These are phyloP conservation scores for Phytophthora sojae DNA, from an alignment of 352 stramenopile species.

Conservation along the genomic window DNA sequence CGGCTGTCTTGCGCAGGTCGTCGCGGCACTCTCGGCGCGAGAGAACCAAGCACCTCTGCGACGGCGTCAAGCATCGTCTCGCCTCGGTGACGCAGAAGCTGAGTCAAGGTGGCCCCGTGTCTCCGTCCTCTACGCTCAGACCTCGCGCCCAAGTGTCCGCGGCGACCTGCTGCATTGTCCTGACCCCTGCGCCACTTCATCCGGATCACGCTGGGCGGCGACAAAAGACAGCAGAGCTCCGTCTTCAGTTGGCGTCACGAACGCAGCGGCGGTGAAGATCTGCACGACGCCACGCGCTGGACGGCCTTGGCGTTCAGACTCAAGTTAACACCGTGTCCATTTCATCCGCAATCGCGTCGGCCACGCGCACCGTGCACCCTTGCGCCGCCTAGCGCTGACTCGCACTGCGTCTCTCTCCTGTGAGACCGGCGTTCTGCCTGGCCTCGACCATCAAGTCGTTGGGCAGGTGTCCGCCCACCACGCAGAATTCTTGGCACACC, in stretches of 20 bases:
- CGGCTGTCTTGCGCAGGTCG: constrained; percentile 6
- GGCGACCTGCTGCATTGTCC: neutral
- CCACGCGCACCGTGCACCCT: neutral
- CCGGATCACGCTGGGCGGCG: neutral
- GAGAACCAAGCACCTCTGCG: neutral
- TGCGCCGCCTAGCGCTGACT: neutral
- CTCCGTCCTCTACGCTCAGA: neutral
- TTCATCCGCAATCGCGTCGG: neutral
- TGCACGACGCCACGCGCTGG: neutral
- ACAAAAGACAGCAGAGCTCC: neutral
- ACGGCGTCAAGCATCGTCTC: neutral
- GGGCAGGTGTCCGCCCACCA: constrained; percentile 16
- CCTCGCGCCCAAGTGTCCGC: neutral
- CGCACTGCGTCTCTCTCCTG: neutral
- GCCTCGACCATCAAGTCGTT: constrained; percentile 20
- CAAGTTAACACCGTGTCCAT: neutral
- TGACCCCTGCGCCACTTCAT: neutral
- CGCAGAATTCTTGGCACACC: constrained; percentile 34
- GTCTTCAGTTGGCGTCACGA: neutral
- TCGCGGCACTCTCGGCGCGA: neutral
- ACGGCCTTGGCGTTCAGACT: neutral
- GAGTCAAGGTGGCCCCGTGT: neutral
- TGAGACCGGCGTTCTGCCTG: neutral
- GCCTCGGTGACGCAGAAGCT: neutral
- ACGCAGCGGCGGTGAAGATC: neutral